phyloP scores from a whole-genome alignment of 108 stramenopile genomes.

The Nannochloropsis gaditana region DNA sequence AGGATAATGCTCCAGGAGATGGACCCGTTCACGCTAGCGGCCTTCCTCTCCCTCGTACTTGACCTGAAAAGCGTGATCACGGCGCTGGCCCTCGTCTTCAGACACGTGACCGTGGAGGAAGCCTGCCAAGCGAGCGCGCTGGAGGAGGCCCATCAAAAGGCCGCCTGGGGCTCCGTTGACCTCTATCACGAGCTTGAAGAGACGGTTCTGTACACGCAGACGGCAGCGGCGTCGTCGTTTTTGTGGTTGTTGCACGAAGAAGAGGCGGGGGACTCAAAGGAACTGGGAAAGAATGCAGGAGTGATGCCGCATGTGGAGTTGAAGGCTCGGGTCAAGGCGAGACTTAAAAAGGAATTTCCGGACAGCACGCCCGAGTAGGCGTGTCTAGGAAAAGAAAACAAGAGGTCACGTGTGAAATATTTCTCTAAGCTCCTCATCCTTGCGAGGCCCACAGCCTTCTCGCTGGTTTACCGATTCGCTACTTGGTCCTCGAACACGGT shows the following conservation, averaged over 20 bases:
- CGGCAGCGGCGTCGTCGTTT: not conserved
- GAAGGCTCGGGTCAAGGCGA: not conserved
- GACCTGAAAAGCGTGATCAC: conserved; percentile 17
- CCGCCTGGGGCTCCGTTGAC: not conserved
- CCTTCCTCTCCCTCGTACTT: conserved; percentile 1
- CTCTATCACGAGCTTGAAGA: conserved; percentile 11
- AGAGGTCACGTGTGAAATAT: no score
- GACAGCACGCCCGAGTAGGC: not conserved
- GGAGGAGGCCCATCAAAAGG: conserved; percentile 7
- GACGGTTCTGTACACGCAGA: not conserved
- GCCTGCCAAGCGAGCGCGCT: not conserved
- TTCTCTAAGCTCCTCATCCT: no score
- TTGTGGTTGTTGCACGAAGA: not conserved
- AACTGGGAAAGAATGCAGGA: not conserved
- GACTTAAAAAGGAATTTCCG: conserved; percentile 17
- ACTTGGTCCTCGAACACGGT: no score
- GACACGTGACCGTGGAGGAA: not conserved
- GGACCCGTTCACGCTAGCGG: not conserved
- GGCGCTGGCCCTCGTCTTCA: not conserved
- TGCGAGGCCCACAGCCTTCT: no score
- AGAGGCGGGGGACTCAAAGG: not conserved
- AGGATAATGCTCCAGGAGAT: conserved; percentile 3
- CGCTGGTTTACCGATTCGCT: no score
- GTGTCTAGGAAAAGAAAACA: no score
- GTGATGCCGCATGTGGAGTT: conserved; percentile 2